These are phyloP conservation scores for Fusarium sp. DNA, from an alignment of 2,329 filamentous ascomycete species.

Conservation along the genomic window DNA sequence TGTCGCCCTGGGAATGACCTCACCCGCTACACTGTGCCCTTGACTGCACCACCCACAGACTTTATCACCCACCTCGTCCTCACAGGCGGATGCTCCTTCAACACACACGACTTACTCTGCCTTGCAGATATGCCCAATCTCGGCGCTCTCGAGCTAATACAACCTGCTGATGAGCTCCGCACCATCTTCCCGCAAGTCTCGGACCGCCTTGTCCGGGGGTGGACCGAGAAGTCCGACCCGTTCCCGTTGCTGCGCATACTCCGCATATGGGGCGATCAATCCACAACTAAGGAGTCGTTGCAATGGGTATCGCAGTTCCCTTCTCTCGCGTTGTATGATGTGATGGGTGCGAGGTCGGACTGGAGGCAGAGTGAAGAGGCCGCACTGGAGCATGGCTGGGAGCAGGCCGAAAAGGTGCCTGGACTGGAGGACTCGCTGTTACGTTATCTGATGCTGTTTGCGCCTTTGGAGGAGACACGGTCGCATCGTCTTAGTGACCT, in stretches of 20 bases:
- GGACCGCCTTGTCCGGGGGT: constrained; percentile 57
- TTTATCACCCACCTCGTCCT: constrained; percentile 55
- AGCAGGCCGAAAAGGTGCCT: constrained; percentile 38
- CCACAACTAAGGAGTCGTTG: constrained; percentile 52
- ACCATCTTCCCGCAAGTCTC: constrained; percentile 50
- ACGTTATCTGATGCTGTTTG: constrained; percentile 49
- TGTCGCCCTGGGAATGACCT: constrained; percentile 49
- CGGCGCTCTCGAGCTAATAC: constrained; percentile 57
- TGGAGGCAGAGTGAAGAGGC: constrained; percentile 46
- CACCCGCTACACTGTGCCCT: constrained; percentile 48
- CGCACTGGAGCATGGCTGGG: constrained; percentile 48
- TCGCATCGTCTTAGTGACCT: constrained; percentile 40
- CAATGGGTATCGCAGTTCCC: constrained; percentile 54
- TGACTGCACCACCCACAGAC: constrained; percentile 49
- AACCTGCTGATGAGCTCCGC: constrained; percentile 46
- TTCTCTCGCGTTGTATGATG: constrained; percentile 55
- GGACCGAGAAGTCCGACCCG: constrained; percentile 52
- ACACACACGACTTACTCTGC: constrained; percentile 51
- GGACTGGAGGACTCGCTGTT: constrained; percentile 47
- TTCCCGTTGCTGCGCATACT: constrained; percentile 59
- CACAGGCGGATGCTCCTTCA: constrained; percentile 49
- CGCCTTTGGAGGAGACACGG: constrained; percentile 41
- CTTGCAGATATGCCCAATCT: constrained; percentile 56
- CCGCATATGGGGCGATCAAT: constrained; percentile 54
- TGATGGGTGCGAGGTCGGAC: constrained; percentile 48